Evolutionary conservation across 306 rosid genomes (phyloP).

Genomic region (Vigna radiata): DNA sequence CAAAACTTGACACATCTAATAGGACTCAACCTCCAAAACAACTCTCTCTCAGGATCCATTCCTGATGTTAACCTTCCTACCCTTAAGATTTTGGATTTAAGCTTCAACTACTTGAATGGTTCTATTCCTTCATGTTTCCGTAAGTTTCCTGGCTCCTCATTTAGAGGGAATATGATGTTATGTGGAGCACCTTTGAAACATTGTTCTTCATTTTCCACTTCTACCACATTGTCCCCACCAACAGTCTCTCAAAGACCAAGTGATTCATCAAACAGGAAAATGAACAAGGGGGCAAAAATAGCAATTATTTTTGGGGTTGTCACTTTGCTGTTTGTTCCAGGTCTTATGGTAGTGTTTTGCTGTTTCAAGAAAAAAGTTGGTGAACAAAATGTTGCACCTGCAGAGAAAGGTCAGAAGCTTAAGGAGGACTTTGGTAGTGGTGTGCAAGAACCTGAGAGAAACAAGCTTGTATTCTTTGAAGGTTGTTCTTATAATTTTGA

Average conservation of each 20-base stretch:
- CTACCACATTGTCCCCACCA: constrained; percentile 44
- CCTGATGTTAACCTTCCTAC: constrained; percentile 63
- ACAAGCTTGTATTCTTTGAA: constrained; percentile 67
- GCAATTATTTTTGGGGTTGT: constrained; percentile 59
- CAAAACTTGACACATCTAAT: constrained; percentile 60
- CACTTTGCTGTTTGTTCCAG: constrained; percentile 49
- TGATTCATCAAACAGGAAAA: constrained; percentile 54
- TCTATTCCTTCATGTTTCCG: constrained; percentile 67
- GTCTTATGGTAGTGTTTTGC: constrained; percentile 50
- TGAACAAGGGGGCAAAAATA: constrained; percentile 54
- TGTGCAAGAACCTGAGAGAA: constrained; percentile 79
- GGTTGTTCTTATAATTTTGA: constrained; percentile 69
- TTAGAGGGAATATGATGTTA: constrained; percentile 67
- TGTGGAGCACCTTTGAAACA: constrained; percentile 76
- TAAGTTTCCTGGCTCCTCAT: constrained; percentile 67
- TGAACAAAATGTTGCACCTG: constrained; percentile 43
- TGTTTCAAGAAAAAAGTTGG: constrained; percentile 61
- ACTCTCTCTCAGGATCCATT: constrained; percentile 70
- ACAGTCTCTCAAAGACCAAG: constrained; percentile 43
- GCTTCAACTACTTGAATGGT: constrained; percentile 81
- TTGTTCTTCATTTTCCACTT: constrained; percentile 56
- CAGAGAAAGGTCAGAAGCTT: constrained; percentile 62
- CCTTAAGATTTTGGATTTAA: constrained; percentile 69
- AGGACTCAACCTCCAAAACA: constrained; percentile 67
- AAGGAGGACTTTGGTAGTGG: constrained; percentile 77